These are phyloP conservation scores for Colletotrichum sublineola DNA, from an alignment of 2,329 filamentous ascomycete species.

Conservation along the genomic window DNA sequence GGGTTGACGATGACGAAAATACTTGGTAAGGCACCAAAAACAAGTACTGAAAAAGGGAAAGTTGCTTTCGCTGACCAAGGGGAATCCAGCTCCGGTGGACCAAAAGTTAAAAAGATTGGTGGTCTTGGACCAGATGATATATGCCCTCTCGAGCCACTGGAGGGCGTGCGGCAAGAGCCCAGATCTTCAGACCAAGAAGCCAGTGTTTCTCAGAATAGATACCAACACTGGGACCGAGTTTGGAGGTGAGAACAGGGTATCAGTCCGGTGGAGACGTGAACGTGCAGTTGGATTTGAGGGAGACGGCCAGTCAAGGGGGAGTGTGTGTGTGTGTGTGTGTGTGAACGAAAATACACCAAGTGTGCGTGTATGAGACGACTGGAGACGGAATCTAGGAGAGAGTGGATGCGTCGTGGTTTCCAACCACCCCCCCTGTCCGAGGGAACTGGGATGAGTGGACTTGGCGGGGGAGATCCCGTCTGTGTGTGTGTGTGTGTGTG, in stretches of 20 bases:
- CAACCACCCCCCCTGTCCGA: constrained; percentile 38
- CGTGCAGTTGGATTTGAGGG: constrained; percentile 20
- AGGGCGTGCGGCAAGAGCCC: constrained; percentile 13
- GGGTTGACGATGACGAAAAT: constrained; percentile 7
- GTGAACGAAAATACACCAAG: constrained; percentile 22
- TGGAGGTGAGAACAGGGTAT: constrained; percentile 35
- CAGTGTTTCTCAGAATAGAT: constrained; percentile 39
- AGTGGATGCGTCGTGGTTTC: constrained; percentile 24
- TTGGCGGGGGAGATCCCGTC: constrained; percentile 6
- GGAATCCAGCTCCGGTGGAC: constrained; percentile 38
- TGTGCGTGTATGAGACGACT: constrained; percentile 38
- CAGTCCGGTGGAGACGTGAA: constrained; percentile 36
- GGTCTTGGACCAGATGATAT: constrained; percentile 41
- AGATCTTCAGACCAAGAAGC: constrained; percentile 33
- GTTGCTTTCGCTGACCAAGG: constrained; percentile 34
- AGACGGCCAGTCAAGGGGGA: not conserved
- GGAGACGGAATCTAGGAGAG: constrained; percentile 26
- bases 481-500: not conserved
- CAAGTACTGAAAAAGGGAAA: not conserved
- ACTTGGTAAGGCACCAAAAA: constrained; percentile 4
- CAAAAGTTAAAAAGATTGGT: constrained; percentile 14
- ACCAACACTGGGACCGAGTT: constrained; percentile 7
- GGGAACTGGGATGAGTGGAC: constrained; percentile 10
- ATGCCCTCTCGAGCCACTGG: constrained; percentile 22
- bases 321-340: not conserved